A percentile compares a stretch with the other conserved stretches of the same genome.
These are phyloP conservation scores for Oryza brachyantha DNA, from an alignment of 176 grass and related monocot species.

Conservation along the genomic window DNA sequence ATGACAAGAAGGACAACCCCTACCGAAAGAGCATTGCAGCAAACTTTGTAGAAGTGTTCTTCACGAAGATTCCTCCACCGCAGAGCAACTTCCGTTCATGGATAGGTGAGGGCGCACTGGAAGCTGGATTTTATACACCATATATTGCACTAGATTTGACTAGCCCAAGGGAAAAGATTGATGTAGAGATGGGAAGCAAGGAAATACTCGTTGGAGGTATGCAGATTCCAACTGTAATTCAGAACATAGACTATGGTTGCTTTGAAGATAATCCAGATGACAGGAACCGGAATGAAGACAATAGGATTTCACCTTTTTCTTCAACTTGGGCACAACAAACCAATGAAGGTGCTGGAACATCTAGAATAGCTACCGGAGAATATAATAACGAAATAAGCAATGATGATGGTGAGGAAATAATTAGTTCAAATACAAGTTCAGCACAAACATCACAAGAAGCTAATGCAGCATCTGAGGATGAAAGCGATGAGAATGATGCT, in stretches of 20 bases:
- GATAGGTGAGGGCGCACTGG: conserved; percentile 40
- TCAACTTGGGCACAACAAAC: conserved; percentile 12
- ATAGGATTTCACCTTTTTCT: conserved; percentile 11
- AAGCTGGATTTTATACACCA: conserved; percentile 50
- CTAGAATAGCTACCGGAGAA: conserved; percentile 1
- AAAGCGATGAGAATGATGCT: conserved; percentile 4
- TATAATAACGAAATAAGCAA: conserved; percentile 28
- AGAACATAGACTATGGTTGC: conserved; percentile 66
- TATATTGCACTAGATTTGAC: conserved; percentile 41
- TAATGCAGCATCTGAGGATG: conserved; percentile 7
- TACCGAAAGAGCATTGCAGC: conserved; percentile 42
- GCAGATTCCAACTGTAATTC: conserved; percentile 56
- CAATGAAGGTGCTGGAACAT: conserved; percentile 39
- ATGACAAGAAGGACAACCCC: conserved; percentile 60
- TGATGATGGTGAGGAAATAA: conserved; percentile 13
- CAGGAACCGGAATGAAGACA: not conserved
- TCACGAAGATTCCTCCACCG: conserved; percentile 52
- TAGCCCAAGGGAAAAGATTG: conserved; percentile 44
- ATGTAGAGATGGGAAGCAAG: conserved; percentile 27
- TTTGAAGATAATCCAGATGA: conserved; percentile 39
- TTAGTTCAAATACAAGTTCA: conserved; percentile 21
- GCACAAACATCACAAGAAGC: not conserved
- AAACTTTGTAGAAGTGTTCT: conserved; percentile 58
- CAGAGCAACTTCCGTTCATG: conserved; percentile 54
- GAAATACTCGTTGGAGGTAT: conserved; percentile 30